phyloP scores from a whole-genome alignment of 2,329 filamentous ascomycete genomes.

The Nemania serpens region DNA sequence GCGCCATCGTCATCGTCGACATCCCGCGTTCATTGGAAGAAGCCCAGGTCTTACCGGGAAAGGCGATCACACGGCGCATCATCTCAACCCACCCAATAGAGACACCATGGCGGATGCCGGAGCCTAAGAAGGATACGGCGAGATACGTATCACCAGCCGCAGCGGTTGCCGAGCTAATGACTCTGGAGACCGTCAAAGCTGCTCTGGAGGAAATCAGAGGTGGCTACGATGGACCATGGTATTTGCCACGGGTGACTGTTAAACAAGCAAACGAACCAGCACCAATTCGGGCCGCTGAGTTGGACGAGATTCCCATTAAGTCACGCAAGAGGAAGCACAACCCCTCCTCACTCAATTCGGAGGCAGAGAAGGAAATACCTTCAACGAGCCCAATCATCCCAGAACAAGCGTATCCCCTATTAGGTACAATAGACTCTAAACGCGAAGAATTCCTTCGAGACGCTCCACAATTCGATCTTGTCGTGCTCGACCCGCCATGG shows the following conservation, averaged over 20 bases:
- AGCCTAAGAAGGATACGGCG: constrained; percentile 52
- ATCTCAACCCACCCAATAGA: constrained; percentile 51
- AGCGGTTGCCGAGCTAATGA: constrained; percentile 61
- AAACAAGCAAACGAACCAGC: constrained; percentile 7
- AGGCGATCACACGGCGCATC: constrained; percentile 47
- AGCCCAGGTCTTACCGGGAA: constrained; percentile 58
- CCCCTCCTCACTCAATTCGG: not conserved
- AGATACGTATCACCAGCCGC: constrained; percentile 45
- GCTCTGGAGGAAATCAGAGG: constrained; percentile 48
- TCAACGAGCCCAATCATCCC: constrained; percentile 44
- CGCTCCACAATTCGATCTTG: constrained; percentile 64
- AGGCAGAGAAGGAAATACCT: constrained; percentile 3
- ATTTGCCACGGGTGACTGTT: constrained; percentile 46
- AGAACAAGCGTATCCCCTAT: constrained; percentile 50
- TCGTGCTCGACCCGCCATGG: constrained; percentile 81
- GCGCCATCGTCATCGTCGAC: constrained; percentile 65
- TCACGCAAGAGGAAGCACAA: constrained; percentile 28
- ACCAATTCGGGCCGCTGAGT: not conserved
- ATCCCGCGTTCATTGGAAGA: constrained; percentile 71
- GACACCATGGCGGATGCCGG: constrained; percentile 57
- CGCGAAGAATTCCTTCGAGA: constrained; percentile 47
- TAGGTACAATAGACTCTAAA: constrained; percentile 53
- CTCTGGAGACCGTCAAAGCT: constrained; percentile 49
- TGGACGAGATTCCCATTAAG: not conserved
- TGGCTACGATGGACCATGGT: constrained; percentile 50